Evolutionary conservation across 139 green algal genomes (phyloP).

Genomic region (Zygnema circumcarinatum): DNA sequence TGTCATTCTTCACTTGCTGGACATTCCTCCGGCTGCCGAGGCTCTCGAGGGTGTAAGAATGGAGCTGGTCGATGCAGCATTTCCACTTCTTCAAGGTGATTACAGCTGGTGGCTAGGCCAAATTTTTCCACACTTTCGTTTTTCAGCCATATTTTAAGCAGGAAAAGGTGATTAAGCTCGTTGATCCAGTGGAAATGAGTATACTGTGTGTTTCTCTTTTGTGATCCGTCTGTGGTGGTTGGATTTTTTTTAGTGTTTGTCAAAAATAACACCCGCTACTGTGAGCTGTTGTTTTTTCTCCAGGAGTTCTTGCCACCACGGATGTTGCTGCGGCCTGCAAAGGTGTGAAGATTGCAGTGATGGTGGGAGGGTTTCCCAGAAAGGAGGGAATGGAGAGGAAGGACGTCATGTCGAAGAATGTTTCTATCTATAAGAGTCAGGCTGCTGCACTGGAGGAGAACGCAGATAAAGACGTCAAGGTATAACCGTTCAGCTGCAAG

Average conservation of each 20-base stretch:
- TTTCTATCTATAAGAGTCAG: slow-evolving; percentile 89
- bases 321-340: slow-evolving; percentile 81
- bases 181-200: not conserved
- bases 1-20: slow-evolving; percentile 93
- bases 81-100: slow-evolving; percentile 82
- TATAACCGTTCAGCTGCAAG: not conserved
- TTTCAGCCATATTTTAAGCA: not conserved
- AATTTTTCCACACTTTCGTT: not conserved
- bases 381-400: slow-evolving; percentile 94
- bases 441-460: slow-evolving; percentile 79
- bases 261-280: no score
- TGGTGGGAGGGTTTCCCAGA: slow-evolving; percentile 88
- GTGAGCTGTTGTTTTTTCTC: not conserved
- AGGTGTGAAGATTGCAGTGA: slow-evolving; percentile 88
- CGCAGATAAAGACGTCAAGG: slow-evolving; percentile 78
- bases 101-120: slow-evolving; percentile 47
- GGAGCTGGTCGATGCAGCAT: slow-evolving; percentile 92
- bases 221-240: no score
- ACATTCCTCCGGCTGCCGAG: slow-evolving; percentile 83
- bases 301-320: slow-evolving; percentile 77
- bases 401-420: slow-evolving; percentile 92
- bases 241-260: no score
- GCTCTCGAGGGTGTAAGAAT: slow-evolving; percentile 89
- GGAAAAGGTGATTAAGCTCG: not conserved
- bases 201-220: no score